A percentile compares a stretch with the other conserved stretches of the same genome.
Conservation (phyloP, 805 yeast genomes). For the Ogataea saltuana region DNA sequence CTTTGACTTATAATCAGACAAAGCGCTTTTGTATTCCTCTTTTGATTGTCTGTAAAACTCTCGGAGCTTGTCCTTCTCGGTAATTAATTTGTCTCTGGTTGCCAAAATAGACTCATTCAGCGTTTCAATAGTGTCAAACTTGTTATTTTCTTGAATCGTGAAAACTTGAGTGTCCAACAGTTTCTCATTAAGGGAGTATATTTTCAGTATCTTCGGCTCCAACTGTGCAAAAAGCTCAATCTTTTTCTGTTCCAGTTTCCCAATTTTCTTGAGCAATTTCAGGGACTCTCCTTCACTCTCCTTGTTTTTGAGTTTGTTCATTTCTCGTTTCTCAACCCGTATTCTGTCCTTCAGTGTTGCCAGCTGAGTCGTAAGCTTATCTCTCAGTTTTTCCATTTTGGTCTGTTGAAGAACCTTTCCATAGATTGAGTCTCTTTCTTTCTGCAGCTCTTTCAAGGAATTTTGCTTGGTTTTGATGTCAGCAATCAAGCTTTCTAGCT, state of each 20-base stretch:
- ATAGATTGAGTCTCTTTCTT: slow-evolving; percentile 10
- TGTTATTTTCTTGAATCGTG: slow-evolving; percentile 42
- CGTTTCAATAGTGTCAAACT: slow-evolving; percentile 24
- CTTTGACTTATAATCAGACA: slow-evolving; percentile 37
- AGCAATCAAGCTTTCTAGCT: slow-evolving; percentile 1
- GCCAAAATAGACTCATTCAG: slow-evolving; percentile 33
- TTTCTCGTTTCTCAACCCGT: slow-evolving; percentile 17
- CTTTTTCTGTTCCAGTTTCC: slow-evolving; percentile 13
- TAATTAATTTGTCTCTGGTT: slow-evolving; percentile 29
- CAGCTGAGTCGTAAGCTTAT: slow-evolving; percentile 18
- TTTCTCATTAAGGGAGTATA: slow-evolving; percentile 33
- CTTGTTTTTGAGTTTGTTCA: slow-evolving; percentile 16
- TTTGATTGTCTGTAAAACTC: slow-evolving; percentile 21
- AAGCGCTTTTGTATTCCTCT: slow-evolving; percentile 20
- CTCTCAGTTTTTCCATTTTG: slow-evolving; percentile 15
- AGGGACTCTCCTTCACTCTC: slow-evolving; percentile 18
- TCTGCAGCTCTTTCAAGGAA: slow-evolving; percentile 10
- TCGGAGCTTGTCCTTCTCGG: slow-evolving; percentile 18
- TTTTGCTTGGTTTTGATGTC: slow-evolving; percentile 10
- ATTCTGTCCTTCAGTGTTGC: slow-evolving; percentile 22
- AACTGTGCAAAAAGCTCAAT: slow-evolving; percentile 13
- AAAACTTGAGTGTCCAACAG: slow-evolving; percentile 23
- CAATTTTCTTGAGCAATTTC: slow-evolving; percentile 18
- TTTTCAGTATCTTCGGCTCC: slow-evolving; percentile 18
- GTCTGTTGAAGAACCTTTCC: slow-evolving; percentile 20